Evolutionary conservation across 495 filamentous ascomycete species (phyloP).

Genomic region (Ramalina intermedia): DNA sequence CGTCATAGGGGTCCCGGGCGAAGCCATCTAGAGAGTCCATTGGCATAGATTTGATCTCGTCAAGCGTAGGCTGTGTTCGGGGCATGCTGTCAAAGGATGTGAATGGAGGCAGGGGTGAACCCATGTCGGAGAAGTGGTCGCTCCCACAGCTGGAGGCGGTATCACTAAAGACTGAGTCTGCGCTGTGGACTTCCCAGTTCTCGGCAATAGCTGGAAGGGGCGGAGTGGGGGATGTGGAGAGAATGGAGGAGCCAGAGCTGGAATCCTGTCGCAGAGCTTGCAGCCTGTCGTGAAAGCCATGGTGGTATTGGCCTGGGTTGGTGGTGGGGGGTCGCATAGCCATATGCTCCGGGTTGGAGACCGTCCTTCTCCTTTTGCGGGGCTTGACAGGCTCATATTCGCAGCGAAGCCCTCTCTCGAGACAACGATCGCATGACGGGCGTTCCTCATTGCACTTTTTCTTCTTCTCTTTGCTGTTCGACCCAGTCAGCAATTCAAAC

Average conservation of each 20-base stretch:
- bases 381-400: conserved; percentile 43
- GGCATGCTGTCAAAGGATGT: conserved; percentile 16
- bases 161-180: conserved; percentile 19
- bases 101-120: conserved; percentile 16
- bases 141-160: conserved; percentile 18
- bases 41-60: conserved; percentile 16
- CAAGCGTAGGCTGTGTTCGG: conserved; percentile 12
- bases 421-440: conserved; percentile 42
- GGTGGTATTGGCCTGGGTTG: conserved; percentile 15
- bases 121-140: conserved; percentile 16
- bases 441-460: conserved; percentile 52
- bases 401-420: conserved; percentile 36
- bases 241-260: conserved; percentile 18
- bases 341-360: conserved; percentile 18
- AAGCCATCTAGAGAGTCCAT: conserved; percentile 18
- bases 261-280: conserved; percentile 19
- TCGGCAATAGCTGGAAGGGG: conserved; percentile 18
- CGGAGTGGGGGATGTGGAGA: conserved; percentile 17
- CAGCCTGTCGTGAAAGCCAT: conserved; percentile 17
- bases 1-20: conserved; percentile 15
- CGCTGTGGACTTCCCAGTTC: conserved; percentile 18
- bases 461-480: conserved; percentile 41
- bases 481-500: conserved; percentile 2
- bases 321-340: conserved; percentile 18
- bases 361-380: conserved; percentile 35